Conservation (phyloP, 345 rosid genomes). For the Citropsis articulata region DNA sequence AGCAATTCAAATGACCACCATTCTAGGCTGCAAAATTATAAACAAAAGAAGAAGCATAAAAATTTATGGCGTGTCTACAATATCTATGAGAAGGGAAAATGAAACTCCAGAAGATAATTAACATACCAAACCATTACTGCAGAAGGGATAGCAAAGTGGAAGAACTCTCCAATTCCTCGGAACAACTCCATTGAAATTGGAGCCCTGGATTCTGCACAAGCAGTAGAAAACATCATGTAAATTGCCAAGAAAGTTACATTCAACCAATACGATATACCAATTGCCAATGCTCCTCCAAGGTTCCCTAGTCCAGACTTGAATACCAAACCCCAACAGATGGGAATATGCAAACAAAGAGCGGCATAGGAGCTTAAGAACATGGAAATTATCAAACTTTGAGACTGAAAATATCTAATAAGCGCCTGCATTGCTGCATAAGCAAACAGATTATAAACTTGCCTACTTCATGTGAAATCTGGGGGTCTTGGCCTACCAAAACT, state of each 20-base stretch:
- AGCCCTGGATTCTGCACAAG: conserved; percentile 48
- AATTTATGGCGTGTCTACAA: neutral
- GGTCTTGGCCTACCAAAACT: conserved; percentile 56
- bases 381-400: conserved; percentile 54
- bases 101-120: neutral
- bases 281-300: conserved; percentile 52
- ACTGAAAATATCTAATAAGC: conserved; percentile 52
- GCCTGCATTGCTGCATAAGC: conserved; percentile 61
- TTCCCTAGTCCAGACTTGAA: conserved; percentile 47
- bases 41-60: neutral
- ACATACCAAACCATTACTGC: conserved; percentile 71
- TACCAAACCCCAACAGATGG: conserved; percentile 61
- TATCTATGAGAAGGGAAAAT: neutral
- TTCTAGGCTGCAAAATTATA: conserved; percentile 56
- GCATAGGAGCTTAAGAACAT: conserved; percentile 48
- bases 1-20: conserved; percentile 97
- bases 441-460: conserved; percentile 49
- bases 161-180: conserved; percentile 51
- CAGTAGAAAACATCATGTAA: conserved; percentile 43
- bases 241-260: conserved; percentile 45
- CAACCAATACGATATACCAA: conserved; percentile 52
- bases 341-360: conserved; percentile 41
- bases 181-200: conserved; percentile 43
- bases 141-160: conserved; percentile 67
- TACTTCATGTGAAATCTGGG: conserved; percentile 49